Conservation (phyloP, 306 rosid genomes). For the Pyrus bretschneideri region DNA sequence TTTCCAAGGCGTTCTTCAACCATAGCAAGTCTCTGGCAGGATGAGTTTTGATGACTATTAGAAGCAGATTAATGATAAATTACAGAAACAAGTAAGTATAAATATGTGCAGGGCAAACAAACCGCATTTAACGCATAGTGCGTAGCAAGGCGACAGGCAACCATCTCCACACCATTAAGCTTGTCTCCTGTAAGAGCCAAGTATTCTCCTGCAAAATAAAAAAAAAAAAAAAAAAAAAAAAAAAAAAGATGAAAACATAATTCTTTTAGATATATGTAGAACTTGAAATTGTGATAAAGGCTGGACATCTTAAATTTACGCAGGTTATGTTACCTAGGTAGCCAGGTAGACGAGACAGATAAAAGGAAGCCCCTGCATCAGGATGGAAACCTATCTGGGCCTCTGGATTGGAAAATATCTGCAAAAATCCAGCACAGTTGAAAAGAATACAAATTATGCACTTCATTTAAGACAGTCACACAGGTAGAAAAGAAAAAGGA, state of each 20-base stretch:
- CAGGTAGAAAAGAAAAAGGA: background rate
- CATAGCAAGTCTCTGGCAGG: slow-evolving; percentile 57
- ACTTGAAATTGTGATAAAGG: background rate
- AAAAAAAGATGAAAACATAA: background rate
- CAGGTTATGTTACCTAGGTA: slow-evolving; percentile 55
- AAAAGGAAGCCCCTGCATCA: slow-evolving; percentile 93
- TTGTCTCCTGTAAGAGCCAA: slow-evolving; percentile 94
- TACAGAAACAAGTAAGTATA: background rate
- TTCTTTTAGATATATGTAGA: background rate
- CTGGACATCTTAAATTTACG: background rate
- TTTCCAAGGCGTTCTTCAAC: slow-evolving; percentile 88
- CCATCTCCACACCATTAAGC: slow-evolving; percentile 94
- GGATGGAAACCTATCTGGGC: slow-evolving; percentile 96
- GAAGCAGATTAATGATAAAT: slow-evolving; percentile 7
- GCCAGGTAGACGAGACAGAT: slow-evolving; percentile 92
- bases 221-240: background rate
- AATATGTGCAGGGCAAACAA: slow-evolving; percentile 24
- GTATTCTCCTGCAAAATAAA: slow-evolving; percentile 66
- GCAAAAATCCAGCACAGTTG: slow-evolving; percentile 19
- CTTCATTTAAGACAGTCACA: background rate
- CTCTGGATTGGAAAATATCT: slow-evolving; percentile 83
- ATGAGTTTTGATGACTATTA: slow-evolving; percentile 21
- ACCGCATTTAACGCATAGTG: slow-evolving; percentile 71
- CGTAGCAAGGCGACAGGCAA: slow-evolving; percentile 90
- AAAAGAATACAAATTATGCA: background rate